Base-by-base conservation (phyloP, 192 early-diverging fungal genomes). In the Podochytrium sp. region DNA sequence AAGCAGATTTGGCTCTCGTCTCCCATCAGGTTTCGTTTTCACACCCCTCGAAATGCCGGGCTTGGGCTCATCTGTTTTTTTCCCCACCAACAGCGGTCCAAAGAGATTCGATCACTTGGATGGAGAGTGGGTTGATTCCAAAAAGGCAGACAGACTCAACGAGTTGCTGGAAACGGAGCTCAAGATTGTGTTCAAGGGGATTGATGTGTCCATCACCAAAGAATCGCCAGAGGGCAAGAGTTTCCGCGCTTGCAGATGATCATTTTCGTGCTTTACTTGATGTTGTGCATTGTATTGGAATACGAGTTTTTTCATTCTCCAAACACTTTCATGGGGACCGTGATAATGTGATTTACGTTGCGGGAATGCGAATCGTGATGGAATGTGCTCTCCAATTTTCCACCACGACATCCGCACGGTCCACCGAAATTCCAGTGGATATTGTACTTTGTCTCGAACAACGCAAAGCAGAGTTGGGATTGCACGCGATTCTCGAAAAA, bases 1-100 rank as follows among this genome's bases (percentile, higher is more conserved):
- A 92, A 91, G 74, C 97, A 99, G 79, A 95, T 99, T 12, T 99
- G 97, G 97, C 81, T 97, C 20, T 98, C 96, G 40, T 98, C 96
- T 30, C 97, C 97, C 27, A 65, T 79, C 4, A 81, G 81, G 80
- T 83, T 29, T 12, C 49, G 18, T 39, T 3, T 53, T 7, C 29
- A 6, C 14, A 14, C n/a, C n/a, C n/a, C n/a, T n/a, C n/a, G n/a
- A n/a, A n/a, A n/a, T n/a, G n/a, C n/a, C 43, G 32, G 29, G 25
- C 43, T 23, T 65, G 39, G 3, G 39, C n/a, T 41, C 33, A 14
- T 38, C 3, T n/a, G 63, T 23, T 37, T n/a, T 35, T 7, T 7
- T 29, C 16, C 3, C 18, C 29, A 18, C 7, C 10, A 32, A 25
- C 40, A 71, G 69, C 43, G 69, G 69, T 6, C 69, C 69, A 1